Evolutionary conservation across 1,284 basidiomycete species (phyloP).

Genomic region (Thelephora terrestris): DNA sequence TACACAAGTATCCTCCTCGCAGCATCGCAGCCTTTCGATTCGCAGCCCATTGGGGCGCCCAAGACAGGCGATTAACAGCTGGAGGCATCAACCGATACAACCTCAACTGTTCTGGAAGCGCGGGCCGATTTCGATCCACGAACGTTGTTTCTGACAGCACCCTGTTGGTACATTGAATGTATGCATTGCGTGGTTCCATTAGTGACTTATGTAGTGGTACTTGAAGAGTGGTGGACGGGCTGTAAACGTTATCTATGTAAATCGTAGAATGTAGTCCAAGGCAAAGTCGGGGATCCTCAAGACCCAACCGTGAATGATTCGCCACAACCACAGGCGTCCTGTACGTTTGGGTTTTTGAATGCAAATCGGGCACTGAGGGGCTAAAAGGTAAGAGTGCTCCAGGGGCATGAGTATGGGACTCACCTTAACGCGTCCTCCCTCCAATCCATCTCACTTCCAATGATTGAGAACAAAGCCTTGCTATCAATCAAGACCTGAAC

Average conservation of each 20-base stretch:
- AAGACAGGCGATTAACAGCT: no score
- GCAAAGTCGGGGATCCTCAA: conserved; percentile 4
- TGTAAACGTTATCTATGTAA: no score
- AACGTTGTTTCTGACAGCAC: background rate
- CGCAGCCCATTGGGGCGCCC: no score
- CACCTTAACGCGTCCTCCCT: conserved; percentile 83
- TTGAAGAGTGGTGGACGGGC: background rate
- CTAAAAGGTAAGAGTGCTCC: background rate
- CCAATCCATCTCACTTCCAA: conserved; percentile 99
- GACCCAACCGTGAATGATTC: conserved; percentile 70
- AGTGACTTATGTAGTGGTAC: background rate
- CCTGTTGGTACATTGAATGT: conserved; percentile 4
- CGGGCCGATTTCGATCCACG: conserved; percentile 31
- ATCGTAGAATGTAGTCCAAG: no score
- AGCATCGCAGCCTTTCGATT: no score
- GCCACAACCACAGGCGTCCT: conserved; percentile 91
- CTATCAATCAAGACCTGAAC: conserved; percentile 93
- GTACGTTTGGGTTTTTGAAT: conserved; percentile 85
- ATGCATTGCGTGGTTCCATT: background rate
- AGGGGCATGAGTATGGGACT: conserved; percentile 13
- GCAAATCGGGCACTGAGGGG: conserved; percentile 76
- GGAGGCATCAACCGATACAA: no score
- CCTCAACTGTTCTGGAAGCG: no score
- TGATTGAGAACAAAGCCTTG: conserved; percentile 96
- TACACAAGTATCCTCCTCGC: no score